Evolutionary conservation across 2,329 filamentous ascomycete species (phyloP).

Genomic region (Fusarium clavum): DNA sequence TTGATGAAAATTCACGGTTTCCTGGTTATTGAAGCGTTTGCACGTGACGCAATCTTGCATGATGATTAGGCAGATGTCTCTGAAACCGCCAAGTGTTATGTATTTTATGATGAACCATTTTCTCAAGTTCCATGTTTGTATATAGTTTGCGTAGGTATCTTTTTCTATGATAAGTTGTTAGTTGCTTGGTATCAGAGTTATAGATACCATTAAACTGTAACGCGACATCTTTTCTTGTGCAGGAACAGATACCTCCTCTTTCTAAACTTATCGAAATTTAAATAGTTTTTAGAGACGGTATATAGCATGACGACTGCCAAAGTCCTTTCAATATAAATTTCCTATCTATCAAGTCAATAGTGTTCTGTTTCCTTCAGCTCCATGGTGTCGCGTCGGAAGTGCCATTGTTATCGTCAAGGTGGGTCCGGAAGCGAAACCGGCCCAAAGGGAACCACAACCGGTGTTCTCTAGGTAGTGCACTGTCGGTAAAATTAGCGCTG

Average conservation of each 20-base stretch:
- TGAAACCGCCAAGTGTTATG: neutral
- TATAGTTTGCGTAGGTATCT: rapidly evolving
- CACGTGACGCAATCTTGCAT: slow-evolving; percentile 13
- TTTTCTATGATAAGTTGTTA: neutral
- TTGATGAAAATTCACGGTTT: slow-evolving; percentile 5
- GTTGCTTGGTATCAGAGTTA: neutral
- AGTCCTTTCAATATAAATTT: too few relatives aligned
- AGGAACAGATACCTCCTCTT: neutral
- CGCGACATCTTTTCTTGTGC: neutral
- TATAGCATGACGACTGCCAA: too few relatives aligned
- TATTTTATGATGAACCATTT: too few relatives aligned
- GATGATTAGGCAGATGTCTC: neutral
- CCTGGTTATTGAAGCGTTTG: neutral
- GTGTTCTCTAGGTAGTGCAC: neutral
- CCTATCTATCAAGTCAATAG: neutral
- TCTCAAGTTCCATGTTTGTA: too few relatives aligned
- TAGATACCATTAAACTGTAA: neutral
- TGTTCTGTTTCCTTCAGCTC: neutral
- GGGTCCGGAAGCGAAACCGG: neutral
- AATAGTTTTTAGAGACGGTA: too few relatives aligned
- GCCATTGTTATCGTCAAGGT: neutral
- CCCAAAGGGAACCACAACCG: neutral
- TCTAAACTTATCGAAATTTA: neutral
- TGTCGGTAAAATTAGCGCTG: neutral
- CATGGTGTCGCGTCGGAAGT: neutral